Base-by-base conservation (phyloP, 768 basidiomycete genomes). In the Lentinula raphanica region DNA sequence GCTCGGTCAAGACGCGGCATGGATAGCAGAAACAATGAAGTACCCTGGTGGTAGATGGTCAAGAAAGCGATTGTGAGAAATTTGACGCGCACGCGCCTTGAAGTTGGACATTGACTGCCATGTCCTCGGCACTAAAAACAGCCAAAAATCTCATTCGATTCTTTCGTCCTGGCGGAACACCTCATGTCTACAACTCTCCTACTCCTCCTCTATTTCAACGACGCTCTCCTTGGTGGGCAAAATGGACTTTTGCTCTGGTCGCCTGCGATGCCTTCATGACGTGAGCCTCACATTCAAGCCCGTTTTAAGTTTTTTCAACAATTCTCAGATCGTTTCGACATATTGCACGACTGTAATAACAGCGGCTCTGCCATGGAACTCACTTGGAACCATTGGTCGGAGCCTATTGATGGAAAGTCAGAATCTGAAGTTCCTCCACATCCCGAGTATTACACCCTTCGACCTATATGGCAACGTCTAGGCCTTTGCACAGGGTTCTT, bases 401-500 rank as follows among this genome's bases (percentile, higher is more conserved):
- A 49, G 48, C 45, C 56, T 5, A 39, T 57, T 7, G 44, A 57
- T 12, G 40, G 40, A 42, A 56, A 56, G n/a, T 38, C 40, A 5
- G 46, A 57, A 15, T 44, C 40, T 32, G 54, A 45, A 44, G 56
- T 35, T 12, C 44, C 46, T 32, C 28, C 46, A 1, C 32, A 25
- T 36, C n/a, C 56, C 46, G 58, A 66, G 19, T 49, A 59, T 39
- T 71, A 69, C 56, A 63, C 62, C 27, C 61, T 66, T 29, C 71
- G 73, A n/a, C 72, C 73, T 5, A 56, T 58, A 35, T 74, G 70
- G 70, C 72, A 74, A 56, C 67, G 73, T 12, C 55, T 67, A 15
- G 67, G 65, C 21, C 63, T 72, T 12, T 72, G 69, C 50, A 53
- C 62, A 4, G 64, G 67, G 27, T 71, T 73, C 54, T 61, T 71